Evolutionary conservation across 2,329 filamentous ascomycete species (phyloP).

Genomic region (Colletotrichum endophyticum): DNA sequence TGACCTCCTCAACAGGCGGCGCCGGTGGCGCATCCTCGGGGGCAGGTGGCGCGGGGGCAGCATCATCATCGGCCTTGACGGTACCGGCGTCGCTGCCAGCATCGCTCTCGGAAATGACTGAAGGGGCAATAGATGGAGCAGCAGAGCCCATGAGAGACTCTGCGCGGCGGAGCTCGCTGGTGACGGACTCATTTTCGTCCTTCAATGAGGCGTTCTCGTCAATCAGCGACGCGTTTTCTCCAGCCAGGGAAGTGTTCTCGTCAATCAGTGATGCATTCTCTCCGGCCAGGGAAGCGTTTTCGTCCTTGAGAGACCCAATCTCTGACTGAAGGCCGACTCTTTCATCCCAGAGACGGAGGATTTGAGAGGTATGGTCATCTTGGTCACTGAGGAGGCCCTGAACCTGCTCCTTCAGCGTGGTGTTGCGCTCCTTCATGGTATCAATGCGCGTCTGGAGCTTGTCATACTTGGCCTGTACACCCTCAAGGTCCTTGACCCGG

Average conservation of each 20-base stretch:
- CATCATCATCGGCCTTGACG: constrained; percentile 12
- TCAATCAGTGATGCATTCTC: not conserved
- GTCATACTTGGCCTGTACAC: constrained; percentile 15
- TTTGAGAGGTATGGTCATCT: constrained; percentile 18
- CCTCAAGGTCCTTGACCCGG: constrained; percentile 17
- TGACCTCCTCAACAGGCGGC: not conserved
- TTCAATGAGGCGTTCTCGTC: constrained; percentile 3
- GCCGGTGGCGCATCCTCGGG: not conserved
- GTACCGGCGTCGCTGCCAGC: constrained; percentile 11
- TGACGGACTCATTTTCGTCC: constrained; percentile 19
- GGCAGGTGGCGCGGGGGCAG: not conserved
- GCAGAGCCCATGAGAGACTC: constrained; percentile 15
- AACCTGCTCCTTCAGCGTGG: constrained; percentile 12
- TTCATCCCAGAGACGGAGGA: constrained; percentile 13
- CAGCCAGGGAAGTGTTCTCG: not conserved
- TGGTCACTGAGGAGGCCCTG: constrained; percentile 15
- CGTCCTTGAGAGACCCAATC: constrained; percentile 15
- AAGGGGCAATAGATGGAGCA: not conserved
- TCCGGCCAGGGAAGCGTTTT: constrained; percentile 10
- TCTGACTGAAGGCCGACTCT: constrained; percentile 10
- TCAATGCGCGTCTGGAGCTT: constrained; percentile 16
- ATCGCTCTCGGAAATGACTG: constrained; percentile 4
- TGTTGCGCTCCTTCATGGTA: constrained; percentile 11
- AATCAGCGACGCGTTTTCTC: not conserved
- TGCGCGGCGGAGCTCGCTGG: constrained; percentile 10